A percentile compares a stretch with the other conserved stretches of the same genome.
These are phyloP conservation scores for Acanthamoeba polyphaga DNA, from an alignment of 208 protist genomes.

Conservation along the genomic window DNA sequence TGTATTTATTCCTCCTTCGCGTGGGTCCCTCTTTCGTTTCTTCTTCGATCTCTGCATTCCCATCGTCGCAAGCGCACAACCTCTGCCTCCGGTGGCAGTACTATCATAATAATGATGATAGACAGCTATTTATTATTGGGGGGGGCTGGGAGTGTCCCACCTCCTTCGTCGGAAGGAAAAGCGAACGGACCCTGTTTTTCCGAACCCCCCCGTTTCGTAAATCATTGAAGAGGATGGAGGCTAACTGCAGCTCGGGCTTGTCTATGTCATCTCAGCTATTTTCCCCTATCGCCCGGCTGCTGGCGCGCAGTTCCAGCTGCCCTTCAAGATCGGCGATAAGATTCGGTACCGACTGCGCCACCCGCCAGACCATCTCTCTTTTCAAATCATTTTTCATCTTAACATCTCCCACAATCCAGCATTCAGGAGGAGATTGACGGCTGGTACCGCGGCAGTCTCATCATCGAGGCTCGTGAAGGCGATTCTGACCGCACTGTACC, in stretches of 20 bases:
- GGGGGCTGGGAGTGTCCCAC: no score
- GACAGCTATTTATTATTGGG: no score
- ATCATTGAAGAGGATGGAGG: background rate
- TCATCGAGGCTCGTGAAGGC: slow-evolving; percentile 13
- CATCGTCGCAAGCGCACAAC: no score
- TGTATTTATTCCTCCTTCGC: no score
- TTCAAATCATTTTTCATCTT: background rate
- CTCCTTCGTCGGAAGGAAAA: no score
- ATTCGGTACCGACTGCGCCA: background rate
- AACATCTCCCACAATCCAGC: background rate
- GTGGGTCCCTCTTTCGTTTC: no score
- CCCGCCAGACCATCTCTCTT: background rate
- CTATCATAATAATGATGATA: no score
- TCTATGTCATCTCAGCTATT: slow-evolving; percentile 7
- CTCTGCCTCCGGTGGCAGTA: no score
- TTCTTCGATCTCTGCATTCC: no score
- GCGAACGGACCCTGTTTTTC: background rate
- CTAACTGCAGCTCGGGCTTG: background rate
- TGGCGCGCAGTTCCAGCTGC: slow-evolving; percentile 68
- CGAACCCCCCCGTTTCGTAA: background rate
- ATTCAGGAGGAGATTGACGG: slow-evolving; percentile 76
- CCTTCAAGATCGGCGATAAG: slow-evolving; percentile 71
- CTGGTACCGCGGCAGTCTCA: slow-evolving; percentile 68
- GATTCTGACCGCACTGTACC: slow-evolving; percentile 49
- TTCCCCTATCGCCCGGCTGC: slow-evolving; percentile 29